Evolutionary conservation across 2,329 filamentous ascomycete genomes (phyloP), one percentile per base, ranked within the genome.

Genomic region (Sporothrix protearum): DNA sequence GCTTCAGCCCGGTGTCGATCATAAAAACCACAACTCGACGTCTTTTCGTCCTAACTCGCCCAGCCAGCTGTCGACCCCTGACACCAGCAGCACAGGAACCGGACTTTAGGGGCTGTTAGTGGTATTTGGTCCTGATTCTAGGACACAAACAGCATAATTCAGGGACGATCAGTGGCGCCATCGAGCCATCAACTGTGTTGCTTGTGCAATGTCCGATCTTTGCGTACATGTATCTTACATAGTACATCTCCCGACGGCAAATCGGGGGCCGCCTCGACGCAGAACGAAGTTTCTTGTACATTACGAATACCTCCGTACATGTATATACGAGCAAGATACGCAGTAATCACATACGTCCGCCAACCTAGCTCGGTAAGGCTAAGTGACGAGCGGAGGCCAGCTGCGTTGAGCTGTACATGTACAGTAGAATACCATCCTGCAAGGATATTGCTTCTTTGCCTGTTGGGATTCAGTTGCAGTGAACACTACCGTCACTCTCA

Each of bases 1-100:
- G 30, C 33, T 63, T n/a, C 59, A n/a, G 59, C 36, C 59, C n/a
- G 55, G 30, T 30, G n/a, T 63, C 59, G 36, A 63, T 63, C 59
- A 42, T 25, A 28, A 28, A 25, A 39, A 39, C 16, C 14, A 14
- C 33, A n/a, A 42, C 2, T 16, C 14, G 42, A 47, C 42, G 42
- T 6, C 14, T 2, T 12, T 19, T 2, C 3, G n/a, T 14, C 16
- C 8, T 39, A 9, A 61, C 33, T 36, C 30, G 55, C 19, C 49
- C 49, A 28, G 5, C 49, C 28, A 25, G 10, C n/a, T 19, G 55
- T 39, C 12, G 55, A 61, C 55, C 55, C 55, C 30, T 61, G 33
- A 19, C 30, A 36, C 55, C 28, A 61, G 39, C 28, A 39, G 55
- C 30, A 39, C 30, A n/a, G 22, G 19, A 14, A 3, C 6, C 55